A percentile compares a stretch with the other conserved stretches of the same genome.
These are phyloP conservation scores for Fraxinus quadrangulata DNA, from an alignment of 257 asterid species.

Conservation along the genomic window DNA sequence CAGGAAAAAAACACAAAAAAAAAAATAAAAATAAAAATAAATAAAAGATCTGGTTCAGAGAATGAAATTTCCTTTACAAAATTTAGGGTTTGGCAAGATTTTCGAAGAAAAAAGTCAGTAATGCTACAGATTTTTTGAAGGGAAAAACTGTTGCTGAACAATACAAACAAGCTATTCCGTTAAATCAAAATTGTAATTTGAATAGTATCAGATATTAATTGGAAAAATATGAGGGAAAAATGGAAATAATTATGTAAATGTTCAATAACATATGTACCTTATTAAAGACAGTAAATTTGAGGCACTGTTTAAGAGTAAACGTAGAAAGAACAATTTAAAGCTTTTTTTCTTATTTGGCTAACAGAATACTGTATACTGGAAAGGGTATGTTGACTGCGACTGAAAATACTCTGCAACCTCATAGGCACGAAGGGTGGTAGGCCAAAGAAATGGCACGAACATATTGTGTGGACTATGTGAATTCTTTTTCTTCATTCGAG, in stretches of 20 bases:
- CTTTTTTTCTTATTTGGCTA: slow-evolving; percentile 35
- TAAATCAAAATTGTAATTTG: slow-evolving; percentile 32
- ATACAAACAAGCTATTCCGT: slow-evolving; percentile 16
- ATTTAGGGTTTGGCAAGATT: slow-evolving; percentile 34
- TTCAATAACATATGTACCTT: background rate
- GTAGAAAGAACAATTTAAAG: slow-evolving; percentile 14
- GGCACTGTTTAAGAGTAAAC: slow-evolving; percentile 32
- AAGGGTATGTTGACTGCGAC: slow-evolving; percentile 37
- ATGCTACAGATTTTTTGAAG: background rate
- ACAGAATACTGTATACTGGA: slow-evolving; percentile 41
- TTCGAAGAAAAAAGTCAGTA: background rate
- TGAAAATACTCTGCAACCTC: slow-evolving; percentile 26
- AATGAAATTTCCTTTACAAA: background rate
- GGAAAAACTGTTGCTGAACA: slow-evolving; percentile 47
- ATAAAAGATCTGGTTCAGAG: background rate
- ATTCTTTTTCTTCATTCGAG: background rate
- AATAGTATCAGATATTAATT: slow-evolving; percentile 18
- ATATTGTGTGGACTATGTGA: background rate
- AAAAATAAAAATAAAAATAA: too few relatives aligned
- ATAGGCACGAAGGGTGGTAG: slow-evolving; percentile 18
- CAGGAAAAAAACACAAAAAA: slow-evolving; percentile 27
- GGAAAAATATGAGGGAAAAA: slow-evolving; percentile 24
- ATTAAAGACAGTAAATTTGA: background rate
- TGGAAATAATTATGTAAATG: background rate
- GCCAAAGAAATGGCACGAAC: background rate